Percentiles rank a stretch among this genome's conserved stretches.
phyloP scores from a whole-genome alignment of 2,329 filamentous ascomycete species.

The Alternaria sp. region DNA sequence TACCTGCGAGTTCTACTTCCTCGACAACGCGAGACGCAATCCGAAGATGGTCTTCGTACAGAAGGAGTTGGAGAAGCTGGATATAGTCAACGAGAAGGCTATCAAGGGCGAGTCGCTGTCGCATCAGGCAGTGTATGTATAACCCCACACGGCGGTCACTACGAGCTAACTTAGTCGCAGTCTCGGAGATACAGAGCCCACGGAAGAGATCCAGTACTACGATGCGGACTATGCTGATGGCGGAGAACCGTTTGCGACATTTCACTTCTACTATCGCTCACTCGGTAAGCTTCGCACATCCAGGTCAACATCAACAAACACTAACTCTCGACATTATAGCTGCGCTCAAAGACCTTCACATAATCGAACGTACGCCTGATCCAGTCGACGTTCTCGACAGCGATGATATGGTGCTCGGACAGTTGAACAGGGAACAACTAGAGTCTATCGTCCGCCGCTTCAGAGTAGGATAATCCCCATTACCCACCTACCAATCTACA shows the following conservation, averaged over 20 bases:
- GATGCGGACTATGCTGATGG: conserved; percentile 5
- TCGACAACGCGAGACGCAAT: conserved; percentile 3
- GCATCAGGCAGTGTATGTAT: conserved; percentile 13
- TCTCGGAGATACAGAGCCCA: conserved; percentile 1
- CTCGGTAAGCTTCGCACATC: conserved; percentile 6
- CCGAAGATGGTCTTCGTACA: background rate
- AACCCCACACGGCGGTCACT: background rate
- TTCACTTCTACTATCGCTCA: conserved; percentile 30
- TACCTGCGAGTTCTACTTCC: conserved; percentile 14
- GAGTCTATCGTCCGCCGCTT: conserved; percentile 6
- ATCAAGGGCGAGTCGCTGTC: conserved; percentile 21
- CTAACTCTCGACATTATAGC: background rate
- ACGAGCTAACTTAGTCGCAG: conserved; percentile 5
- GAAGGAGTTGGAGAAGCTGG: conserved; percentile 27
- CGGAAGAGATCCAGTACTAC: conserved; percentile 7
- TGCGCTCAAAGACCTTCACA: conserved; percentile 35
- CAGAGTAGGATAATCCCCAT: too few species aligned
- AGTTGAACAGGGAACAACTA: conserved; percentile 11
- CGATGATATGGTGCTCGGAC: conserved; percentile 3
- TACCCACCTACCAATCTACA: too few species aligned
- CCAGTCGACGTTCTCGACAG: conserved; percentile 15
- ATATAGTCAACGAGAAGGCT: conserved; percentile 19
- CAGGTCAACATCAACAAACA: background rate
- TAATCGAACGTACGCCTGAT: conserved; percentile 33
- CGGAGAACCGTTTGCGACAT: conserved; percentile 20